Base-by-base conservation (phyloP, 164 flowering plant species). In the Aristolochia fimbriata region DNA sequence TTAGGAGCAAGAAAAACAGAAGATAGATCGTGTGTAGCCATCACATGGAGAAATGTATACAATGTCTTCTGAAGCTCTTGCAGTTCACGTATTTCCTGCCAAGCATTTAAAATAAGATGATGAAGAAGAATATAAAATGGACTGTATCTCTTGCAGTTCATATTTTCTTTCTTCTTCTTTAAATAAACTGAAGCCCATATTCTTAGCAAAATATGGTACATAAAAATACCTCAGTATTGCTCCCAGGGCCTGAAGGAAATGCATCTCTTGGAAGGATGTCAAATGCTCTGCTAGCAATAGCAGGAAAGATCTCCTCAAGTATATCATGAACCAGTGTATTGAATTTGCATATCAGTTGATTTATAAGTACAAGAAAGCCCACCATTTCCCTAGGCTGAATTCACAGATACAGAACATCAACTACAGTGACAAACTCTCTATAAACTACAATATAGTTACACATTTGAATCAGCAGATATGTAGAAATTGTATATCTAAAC, bases 301-400 rank as follows among this genome's bases (percentile, higher is more conserved):
- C 70, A 55, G 99, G 99, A 74, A 81, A 94, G 51, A 94, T 79
- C 71, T 87, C 88, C 59, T 82, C 96, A 78, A 94, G 46, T 67
- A 94, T 87, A 62, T 74, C 88, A 55, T 60, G 70, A 46, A 88
- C 76, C 23, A 60, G 68, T 41, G 84, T 65, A 61, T 57, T 77
- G 82, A 94, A 94, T 69, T 94, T 94, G 81, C 92, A 80, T 43
- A 91, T 94, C 3, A 94, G 88, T 70, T 94, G 99, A 78, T 91
- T 91, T 56, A 91, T 83, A 59, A 94, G 74, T 33, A 88, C 65
- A 45, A 94, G 86, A 69, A 88, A 81, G 24, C 73, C 82, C 71
- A 76, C 85, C 85, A 94, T 70, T 74, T 88, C 94, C 74, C 83
- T 86, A 33, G 96, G 90, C 99, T 94, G 91, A 77, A 81, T 65